Evolutionary conservation across 1,284 basidiomycete species (phyloP), one percentile per base, ranked within the genome.

Genomic region (Irpex sp.): DNA sequence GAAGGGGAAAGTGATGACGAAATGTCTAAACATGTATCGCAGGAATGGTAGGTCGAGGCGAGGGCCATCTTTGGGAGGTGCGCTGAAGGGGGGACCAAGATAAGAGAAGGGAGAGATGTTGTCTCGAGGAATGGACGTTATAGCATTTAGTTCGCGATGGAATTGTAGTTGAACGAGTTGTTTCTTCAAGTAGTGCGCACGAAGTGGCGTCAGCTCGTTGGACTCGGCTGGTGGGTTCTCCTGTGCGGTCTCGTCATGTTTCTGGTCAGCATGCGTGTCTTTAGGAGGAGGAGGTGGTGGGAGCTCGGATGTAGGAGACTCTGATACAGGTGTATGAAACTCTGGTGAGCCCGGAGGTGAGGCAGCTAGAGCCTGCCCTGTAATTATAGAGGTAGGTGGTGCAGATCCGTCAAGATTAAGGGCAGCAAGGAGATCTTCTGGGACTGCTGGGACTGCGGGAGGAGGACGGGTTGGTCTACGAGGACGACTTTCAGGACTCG

Each of bases 1-100:
- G 79, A 98, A 97, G 9, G 95, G 95, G 73, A 98, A 98, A 0
- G 94, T 92, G 61, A 97, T 82, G 64, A 97, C 82, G 73, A 94
- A 97, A 72, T 95, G 92, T 62, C 91, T 87, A 74, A 97, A 95
- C 70, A 95, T 84, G 79, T 90, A 97, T 36, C 88, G 84, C 65
- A 97, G 78, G 72, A 97, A 90, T 2, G 95, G 95, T 15, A 97
- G 82, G 75, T 96, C 93, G 58, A 88, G 75, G 5, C 68, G 71
- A 5, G 82, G 81, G 0, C 86, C 81, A 69, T 85, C 81, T 66
- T 84, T 81, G 36, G 88, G 87, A 53, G 89, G 85, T 0, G 92
- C 84, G 5, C 84, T 80, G 75, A 97, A 97, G 0, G 95, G 95
- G 37, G 85, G 83, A 0, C 95, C 95, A 9, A 98, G 86, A 71